phyloP scores from a whole-genome alignment of 768 basidiomycete species.

The Leccinum rimulosum region DNA sequence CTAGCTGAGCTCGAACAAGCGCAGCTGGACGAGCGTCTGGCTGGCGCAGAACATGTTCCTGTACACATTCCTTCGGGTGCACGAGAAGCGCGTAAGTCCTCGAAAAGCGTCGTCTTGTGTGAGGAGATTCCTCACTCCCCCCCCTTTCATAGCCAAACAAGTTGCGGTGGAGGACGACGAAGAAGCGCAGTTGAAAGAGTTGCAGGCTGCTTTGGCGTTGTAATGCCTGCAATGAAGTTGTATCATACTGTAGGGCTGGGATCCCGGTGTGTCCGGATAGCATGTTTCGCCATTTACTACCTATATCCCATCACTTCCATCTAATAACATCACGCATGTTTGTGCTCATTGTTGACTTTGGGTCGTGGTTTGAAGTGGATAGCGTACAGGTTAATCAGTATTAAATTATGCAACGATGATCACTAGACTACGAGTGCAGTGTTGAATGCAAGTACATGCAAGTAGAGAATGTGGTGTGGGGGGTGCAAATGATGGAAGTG shows the following conservation, averaged over 20 bases:
- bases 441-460: slow-evolving; percentile 28
- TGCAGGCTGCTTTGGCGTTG: slow-evolving; percentile 89
- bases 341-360: slow-evolving; percentile 22
- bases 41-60: slow-evolving; percentile 86
- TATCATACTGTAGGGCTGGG: slow-evolving; percentile 8
- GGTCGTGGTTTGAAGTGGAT: slow-evolving; percentile 24
- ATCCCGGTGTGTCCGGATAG: slow-evolving; percentile 10
- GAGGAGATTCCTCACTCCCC: slow-evolving; percentile 5
- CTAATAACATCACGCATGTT: slow-evolving; percentile 27
- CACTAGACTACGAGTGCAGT: slow-evolving; percentile 29
- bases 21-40: slow-evolving; percentile 78
- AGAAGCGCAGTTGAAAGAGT: slow-evolving; percentile 80
- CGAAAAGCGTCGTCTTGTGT: not conserved
- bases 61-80: slow-evolving; percentile 73
- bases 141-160: slow-evolving; percentile 26
- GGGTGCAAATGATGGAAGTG: slow-evolving; percentile 26
- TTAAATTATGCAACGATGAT: slow-evolving; percentile 36
- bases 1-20: slow-evolving; percentile 88
- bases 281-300: slow-evolving; percentile 31
- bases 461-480: slow-evolving; percentile 20
- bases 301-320: slow-evolving; percentile 32
- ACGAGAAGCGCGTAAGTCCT: slow-evolving; percentile 49
- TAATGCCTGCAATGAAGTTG: slow-evolving; percentile 33
- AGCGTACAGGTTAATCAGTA: slow-evolving; percentile 38
- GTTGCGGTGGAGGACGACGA: slow-evolving; percentile 82